Evolutionary conservation across 768 basidiomycete genomes (phyloP).

Genomic region (Psilocybe subaeruginosa): DNA sequence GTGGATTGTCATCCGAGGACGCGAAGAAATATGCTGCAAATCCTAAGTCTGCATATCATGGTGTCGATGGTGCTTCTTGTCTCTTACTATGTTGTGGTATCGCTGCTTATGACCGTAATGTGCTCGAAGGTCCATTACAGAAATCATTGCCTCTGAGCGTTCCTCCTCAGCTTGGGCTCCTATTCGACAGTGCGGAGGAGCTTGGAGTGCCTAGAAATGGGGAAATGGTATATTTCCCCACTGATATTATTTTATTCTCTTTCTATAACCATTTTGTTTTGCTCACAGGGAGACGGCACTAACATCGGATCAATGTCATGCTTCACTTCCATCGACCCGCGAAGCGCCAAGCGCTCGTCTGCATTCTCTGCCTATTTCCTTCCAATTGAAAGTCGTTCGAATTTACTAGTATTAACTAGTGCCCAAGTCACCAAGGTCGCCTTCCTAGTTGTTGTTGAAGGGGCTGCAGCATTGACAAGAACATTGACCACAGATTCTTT

Average conservation of each 20-base stretch:
- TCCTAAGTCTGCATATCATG: slow-evolving; percentile 8
- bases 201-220: slow-evolving; percentile 8
- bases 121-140: slow-evolving; percentile 8
- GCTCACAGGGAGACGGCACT: slow-evolving; percentile 6
- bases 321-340: slow-evolving; percentile 2
- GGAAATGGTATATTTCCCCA: slow-evolving; percentile 5
- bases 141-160: slow-evolving; percentile 6
- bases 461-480: neutral
- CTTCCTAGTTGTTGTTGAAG: neutral
- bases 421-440: slow-evolving; percentile 10
- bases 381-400: slow-evolving; percentile 4
- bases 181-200: slow-evolving; percentile 9
- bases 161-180: neutral
- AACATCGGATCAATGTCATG: slow-evolving; percentile 10
- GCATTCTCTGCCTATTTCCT: slow-evolving; percentile 11
- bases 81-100: neutral
- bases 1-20: neutral
- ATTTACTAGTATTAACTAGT: slow-evolving; percentile 7
- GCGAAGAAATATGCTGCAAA: slow-evolving; percentile 1
- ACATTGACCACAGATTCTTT: neutral
- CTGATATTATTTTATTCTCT: neutral
- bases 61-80: slow-evolving; percentile 1
- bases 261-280: neutral
- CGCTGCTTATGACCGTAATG: neutral
- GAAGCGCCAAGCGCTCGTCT: slow-evolving; percentile 3